Evolutionary conservation across 1,139 yeast species (phyloP), one percentile per base, ranked within the genome.

Genomic region (Pneumocystis jirovecii): DNA sequence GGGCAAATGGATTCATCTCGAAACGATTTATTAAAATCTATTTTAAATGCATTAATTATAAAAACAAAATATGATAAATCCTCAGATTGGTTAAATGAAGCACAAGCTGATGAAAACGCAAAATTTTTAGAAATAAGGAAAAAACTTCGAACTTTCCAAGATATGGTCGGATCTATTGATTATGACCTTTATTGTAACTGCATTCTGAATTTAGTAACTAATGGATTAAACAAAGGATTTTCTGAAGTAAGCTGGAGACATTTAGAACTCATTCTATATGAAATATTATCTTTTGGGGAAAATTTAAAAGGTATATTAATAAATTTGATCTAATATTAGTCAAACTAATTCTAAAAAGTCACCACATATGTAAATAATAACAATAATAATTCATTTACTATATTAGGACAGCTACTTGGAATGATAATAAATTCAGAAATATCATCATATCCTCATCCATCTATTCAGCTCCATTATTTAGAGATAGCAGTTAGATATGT

Each of bases 401-500:
- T 64, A 40, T 70, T 76, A 17, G 67, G 71, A 71, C 83, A 83
- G 65, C 81, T 85, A 73, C 80, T 90, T 70, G 77, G 85, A 66
- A 85, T 84, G 72, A 81, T 89, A 70, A 82, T 88, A 66, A 76
- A 67, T 76, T 78, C 65, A 76, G 79, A 69, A 77, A 80, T 82
- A 69, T 62, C 69, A 29, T 62, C 67, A 15, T 65, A 67, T 37
- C 66, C 67, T 4, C 96, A 91, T 74, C 90, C 96, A 25, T 80
- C 87, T 66, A 84, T 90, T 68, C 96, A 89, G 73, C 77, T 88
- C 45, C 81, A 82, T 65, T 89, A 87, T 70, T 89, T 93, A 78
- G 98, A 93, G 73, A 79, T 91, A 59, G 83, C 89, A 62, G 86
- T 89, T 66, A 86, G 90, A 71, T 95, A 90, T 72, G 84, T 87